Percentiles rank a stretch among this genome's conserved stretches.
phyloP scores from a whole-genome alignment of 805 yeast species.

The Ogataea ganodermae region DNA sequence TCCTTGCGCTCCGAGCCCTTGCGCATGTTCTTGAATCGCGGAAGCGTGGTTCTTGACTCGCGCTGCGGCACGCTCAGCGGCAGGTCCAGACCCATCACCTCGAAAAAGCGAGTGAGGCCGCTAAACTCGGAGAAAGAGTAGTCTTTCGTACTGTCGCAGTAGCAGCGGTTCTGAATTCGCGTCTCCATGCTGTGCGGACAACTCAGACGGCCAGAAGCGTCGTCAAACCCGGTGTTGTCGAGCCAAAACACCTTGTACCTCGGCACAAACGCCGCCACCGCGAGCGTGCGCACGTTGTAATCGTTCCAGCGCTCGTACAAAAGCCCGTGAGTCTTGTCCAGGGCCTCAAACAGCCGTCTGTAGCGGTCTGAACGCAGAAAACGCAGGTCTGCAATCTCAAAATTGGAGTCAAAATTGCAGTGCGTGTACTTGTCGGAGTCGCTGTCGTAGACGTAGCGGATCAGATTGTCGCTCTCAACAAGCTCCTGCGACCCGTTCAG shows the following conservation, averaged over 20 bases:
- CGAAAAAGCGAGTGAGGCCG: conserved; percentile 46
- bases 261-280: conserved; percentile 40
- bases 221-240: conserved; percentile 37
- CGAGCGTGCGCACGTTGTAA: conserved; percentile 47
- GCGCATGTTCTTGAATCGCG: conserved; percentile 10
- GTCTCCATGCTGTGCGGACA: conserved; percentile 23
- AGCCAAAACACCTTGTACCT: conserved; percentile 54
- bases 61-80: conserved; percentile 22
- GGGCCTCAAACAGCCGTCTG: conserved; percentile 43
- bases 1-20: conserved; percentile 2
- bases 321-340: conserved; percentile 53
- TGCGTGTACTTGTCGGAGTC: conserved; percentile 15
- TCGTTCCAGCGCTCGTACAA: conserved; percentile 65
- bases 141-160: conserved; percentile 28
- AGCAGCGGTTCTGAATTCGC: conserved; percentile 23
- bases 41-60: no score
- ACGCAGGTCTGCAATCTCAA: conserved; percentile 55
- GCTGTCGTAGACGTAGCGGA: conserved; percentile 14
- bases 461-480: conserved; percentile 36
- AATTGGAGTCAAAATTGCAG: conserved; percentile 65
- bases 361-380: conserved; percentile 52
- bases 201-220: conserved; percentile 15
- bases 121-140: conserved; percentile 52
- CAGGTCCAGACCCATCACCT: conserved; percentile 19
- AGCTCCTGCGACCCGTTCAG: conserved; percentile 42